Evolutionary conservation across 768 basidiomycete species (phyloP).

Genomic region (Epithele typhae): DNA sequence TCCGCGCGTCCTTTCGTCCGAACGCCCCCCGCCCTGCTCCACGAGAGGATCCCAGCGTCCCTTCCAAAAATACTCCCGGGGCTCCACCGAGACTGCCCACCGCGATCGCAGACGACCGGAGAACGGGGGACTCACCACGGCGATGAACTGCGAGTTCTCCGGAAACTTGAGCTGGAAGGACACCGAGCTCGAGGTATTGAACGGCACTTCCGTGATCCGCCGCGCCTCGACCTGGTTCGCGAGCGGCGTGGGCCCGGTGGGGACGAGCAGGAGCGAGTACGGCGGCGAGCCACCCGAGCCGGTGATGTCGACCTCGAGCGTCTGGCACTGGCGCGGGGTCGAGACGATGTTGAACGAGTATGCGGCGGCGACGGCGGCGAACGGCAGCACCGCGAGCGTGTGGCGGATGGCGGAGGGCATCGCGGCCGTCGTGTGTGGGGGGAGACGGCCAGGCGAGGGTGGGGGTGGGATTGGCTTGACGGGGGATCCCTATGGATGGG

Average conservation of each 20-base stretch:
- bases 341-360: conserved; percentile 40
- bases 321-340: conserved; percentile 61
- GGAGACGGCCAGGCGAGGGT: too few relatives aligned
- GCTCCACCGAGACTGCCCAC: too few relatives aligned
- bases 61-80: too few relatives aligned
- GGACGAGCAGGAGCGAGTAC: conserved; percentile 63
- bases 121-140: conserved; percentile 52
- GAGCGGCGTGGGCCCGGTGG: conserved; percentile 60
- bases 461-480: too few relatives aligned
- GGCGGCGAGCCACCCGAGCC: conserved; percentile 62
- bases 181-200: conserved; percentile 38
- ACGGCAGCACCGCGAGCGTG: conserved; percentile 13
- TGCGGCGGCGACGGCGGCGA: conserved; percentile 29
- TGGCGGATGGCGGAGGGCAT: conserved; percentile 1
- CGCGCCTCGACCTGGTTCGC: conserved; percentile 61
- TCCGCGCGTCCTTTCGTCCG: too few relatives aligned
- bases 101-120: background rate
- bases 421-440: conserved; percentile 2
- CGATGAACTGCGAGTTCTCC: conserved; percentile 65
- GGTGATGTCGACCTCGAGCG: conserved; percentile 53
- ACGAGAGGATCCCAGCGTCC: too few relatives aligned
- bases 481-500: background rate
- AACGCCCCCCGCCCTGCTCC: too few relatives aligned
- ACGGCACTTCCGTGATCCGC: conserved; percentile 51
- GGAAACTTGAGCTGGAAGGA: conserved; percentile 63